Conservation (phyloP, 495 filamentous ascomycete genomes). For the Daldinia concentrica region DNA sequence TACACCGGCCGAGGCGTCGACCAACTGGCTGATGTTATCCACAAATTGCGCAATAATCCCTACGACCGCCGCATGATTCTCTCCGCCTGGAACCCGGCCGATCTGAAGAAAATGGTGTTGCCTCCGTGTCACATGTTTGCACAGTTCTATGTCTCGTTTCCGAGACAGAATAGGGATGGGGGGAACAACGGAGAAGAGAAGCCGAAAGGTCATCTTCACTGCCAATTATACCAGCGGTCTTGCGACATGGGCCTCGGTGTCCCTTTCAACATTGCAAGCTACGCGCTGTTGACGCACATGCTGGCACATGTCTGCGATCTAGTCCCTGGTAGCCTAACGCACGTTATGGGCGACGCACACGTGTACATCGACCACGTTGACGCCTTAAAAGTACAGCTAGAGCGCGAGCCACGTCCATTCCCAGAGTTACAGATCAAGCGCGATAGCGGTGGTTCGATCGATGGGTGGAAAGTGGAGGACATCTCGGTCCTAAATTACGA, state of each 20-base stretch:
- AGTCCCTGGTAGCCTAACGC: slow-evolving; percentile 82
- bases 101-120: slow-evolving; percentile 88
- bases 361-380: slow-evolving; percentile 94
- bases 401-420: slow-evolving; percentile 81
- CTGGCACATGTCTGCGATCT: slow-evolving; percentile 86
- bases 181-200: slow-evolving; percentile 43
- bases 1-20: slow-evolving; percentile 91
- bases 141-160: slow-evolving; percentile 94
- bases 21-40: slow-evolving; percentile 85
- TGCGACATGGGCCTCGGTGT: slow-evolving; percentile 98
- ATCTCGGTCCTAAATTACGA: slow-evolving; percentile 89
- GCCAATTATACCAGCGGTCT: slow-evolving; percentile 89
- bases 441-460: slow-evolving; percentile 72
- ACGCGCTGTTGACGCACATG: slow-evolving; percentile 93
- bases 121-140: slow-evolving; percentile 99
- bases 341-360: slow-evolving; percentile 96
- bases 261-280: slow-evolving; percentile 96
- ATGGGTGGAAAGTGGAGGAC: slow-evolving; percentile 89
- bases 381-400: slow-evolving; percentile 80
- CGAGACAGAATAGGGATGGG: slow-evolving; percentile 50
- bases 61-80: slow-evolving; percentile 91
- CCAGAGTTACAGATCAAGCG: slow-evolving; percentile 76
- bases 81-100: slow-evolving; percentile 90
- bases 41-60: slow-evolving; percentile 81
- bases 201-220: slow-evolving; percentile 74